phyloP scores from a whole-genome alignment of 73 alveolate genomes.

The Paramecium tetraurelia region DNA sequence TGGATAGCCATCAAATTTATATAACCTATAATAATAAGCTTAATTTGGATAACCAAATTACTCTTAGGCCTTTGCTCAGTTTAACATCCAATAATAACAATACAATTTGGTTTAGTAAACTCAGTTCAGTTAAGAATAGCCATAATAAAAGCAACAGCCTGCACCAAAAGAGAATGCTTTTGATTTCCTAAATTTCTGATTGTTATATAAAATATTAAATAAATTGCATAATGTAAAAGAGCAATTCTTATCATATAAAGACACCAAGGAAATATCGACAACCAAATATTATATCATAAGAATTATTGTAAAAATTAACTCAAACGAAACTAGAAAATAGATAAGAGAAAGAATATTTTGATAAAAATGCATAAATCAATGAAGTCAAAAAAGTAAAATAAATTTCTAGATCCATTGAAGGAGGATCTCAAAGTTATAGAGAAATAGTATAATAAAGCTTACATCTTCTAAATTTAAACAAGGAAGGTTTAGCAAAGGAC shows the following conservation, averaged over 20 bases:
- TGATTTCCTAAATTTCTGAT: slow-evolving; percentile 27
- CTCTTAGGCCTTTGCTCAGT: not conserved
- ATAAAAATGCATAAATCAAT: not conserved
- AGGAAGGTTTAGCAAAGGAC: not conserved
- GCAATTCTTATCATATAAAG: not conserved
- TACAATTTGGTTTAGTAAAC: not conserved
- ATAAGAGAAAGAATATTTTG: not conserved
- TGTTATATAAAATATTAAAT: not conserved
- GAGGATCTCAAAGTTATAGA: not conserved
- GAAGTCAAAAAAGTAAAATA: not conserved
- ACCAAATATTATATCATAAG: not conserved
- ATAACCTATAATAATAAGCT: not conserved
- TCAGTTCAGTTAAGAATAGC: not conserved
- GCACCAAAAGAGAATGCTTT: not conserved
- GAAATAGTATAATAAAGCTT: not conserved
- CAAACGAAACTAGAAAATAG: not conserved
- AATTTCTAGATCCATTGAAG: not conserved
- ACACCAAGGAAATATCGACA: not conserved
- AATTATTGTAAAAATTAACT: not conserved
- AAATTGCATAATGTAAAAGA: not conserved
- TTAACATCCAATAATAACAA: not conserved
- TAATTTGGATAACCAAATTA: not conserved
- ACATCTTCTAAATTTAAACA: not conserved
- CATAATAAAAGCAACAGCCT: not conserved
- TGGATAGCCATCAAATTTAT: not conserved